A percentile compares a stretch with the other conserved stretches of the same genome.
These are phyloP conservation scores for Myxozyma mucilagina DNA, from an alignment of 805 yeast species.

Conservation along the genomic window DNA sequence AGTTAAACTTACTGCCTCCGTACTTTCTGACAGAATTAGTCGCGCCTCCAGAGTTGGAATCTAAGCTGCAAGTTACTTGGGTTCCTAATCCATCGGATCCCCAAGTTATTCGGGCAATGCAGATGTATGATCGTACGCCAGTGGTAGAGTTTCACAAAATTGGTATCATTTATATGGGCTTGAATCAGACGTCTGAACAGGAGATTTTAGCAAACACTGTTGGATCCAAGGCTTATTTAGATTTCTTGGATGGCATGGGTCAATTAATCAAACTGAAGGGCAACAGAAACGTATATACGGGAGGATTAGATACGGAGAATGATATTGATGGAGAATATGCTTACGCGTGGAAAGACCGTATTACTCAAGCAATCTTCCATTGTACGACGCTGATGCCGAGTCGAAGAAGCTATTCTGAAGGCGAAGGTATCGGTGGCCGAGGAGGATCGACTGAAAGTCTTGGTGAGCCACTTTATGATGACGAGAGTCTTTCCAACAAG, in stretches of 20 bases:
- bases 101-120: slow-evolving; percentile 51
- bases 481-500: slow-evolving; percentile 43
- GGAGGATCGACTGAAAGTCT: background rate
- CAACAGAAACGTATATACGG: slow-evolving; percentile 59
- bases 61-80: slow-evolving; percentile 49
- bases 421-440: background rate
- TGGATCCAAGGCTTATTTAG: slow-evolving; percentile 65
- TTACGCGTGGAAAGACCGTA: slow-evolving; percentile 68
- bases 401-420: slow-evolving; percentile 40
- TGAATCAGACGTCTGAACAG: slow-evolving; percentile 60
- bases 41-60: slow-evolving; percentile 45
- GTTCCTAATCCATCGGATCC: slow-evolving; percentile 43
- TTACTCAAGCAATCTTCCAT: slow-evolving; percentile 72
- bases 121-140: slow-evolving; percentile 71
- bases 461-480: slow-evolving; percentile 12
- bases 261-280: slow-evolving; percentile 56
- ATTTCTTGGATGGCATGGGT: slow-evolving; percentile 63
- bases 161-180: slow-evolving; percentile 74
- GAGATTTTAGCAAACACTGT: slow-evolving; percentile 62
- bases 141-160: slow-evolving; percentile 75
- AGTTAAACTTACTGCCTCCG: slow-evolving; percentile 45
- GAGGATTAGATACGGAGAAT: slow-evolving; percentile 73
- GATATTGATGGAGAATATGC: slow-evolving; percentile 77
- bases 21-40: slow-evolving; percentile 55
- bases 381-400: slow-evolving; percentile 80